Conservation (phyloP, 306 rosid species). For the Malus orientalis region DNA sequence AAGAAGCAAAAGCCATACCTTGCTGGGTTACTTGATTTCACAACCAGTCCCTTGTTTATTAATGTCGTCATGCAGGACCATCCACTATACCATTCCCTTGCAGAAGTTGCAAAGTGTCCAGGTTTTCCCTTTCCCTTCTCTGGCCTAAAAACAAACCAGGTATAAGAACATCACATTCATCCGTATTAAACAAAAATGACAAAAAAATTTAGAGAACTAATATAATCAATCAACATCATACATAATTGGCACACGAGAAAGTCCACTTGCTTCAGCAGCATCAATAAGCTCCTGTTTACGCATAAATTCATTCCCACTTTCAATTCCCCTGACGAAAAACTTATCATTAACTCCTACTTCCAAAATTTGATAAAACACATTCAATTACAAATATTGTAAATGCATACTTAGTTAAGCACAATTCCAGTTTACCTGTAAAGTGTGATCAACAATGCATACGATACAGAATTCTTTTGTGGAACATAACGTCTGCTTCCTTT, state of each 20-base stretch:
- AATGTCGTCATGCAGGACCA: constrained; percentile 90
- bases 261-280: constrained; percentile 95
- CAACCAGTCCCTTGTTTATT: constrained; percentile 72
- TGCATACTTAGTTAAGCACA: background rate
- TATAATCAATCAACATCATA: constrained; percentile 25
- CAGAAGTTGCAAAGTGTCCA: constrained; percentile 54
- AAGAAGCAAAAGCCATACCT: constrained; percentile 47
- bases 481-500: constrained; percentile 56
- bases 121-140: constrained; percentile 85
- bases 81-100: constrained; percentile 88
- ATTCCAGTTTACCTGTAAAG: constrained; percentile 51
- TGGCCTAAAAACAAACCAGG: constrained; percentile 42
- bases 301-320: constrained; percentile 79
- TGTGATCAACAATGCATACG: constrained; percentile 74
- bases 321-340: constrained; percentile 54
- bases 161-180: constrained; percentile 6
- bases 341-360: constrained; percentile 12
- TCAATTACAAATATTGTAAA: background rate
- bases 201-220: constrained; percentile 1
- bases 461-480: constrained; percentile 84
- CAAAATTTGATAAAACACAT: background rate
- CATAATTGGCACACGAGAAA: constrained; percentile 76
- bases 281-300: constrained; percentile 83
- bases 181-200: background rate
- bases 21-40: constrained; percentile 91